Percentiles rank a stretch among this genome's conserved stretches.
Conservation (phyloP, 1,284 basidiomycete genomes). For the Salmacisia buchloeana region DNA sequence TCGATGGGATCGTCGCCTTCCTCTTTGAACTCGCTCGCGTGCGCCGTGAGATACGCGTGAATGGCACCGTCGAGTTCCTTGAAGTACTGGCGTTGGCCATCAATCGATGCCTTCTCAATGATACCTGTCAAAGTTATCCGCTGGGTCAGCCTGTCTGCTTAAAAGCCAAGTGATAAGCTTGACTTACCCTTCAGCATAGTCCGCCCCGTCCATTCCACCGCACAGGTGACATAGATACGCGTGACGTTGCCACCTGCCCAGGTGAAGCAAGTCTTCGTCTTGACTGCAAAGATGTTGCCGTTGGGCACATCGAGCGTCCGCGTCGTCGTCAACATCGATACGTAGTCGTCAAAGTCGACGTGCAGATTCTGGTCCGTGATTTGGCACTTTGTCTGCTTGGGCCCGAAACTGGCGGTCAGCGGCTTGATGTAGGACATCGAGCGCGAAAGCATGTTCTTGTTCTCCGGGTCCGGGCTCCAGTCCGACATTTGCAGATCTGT, state of each 20-base stretch:
- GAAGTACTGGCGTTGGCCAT: constrained; percentile 91
- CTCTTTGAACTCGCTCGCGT: constrained; percentile 80
- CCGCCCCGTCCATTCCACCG: constrained; percentile 91
- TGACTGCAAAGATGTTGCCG: constrained; percentile 83
- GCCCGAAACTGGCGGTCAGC: constrained; percentile 77
- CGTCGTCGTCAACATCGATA: constrained; percentile 80
- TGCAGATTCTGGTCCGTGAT: constrained; percentile 76
- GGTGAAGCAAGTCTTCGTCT: constrained; percentile 87
- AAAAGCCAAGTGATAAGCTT: background rate
- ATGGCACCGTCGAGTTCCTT: constrained; percentile 76
- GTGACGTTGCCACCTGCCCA: constrained; percentile 79
- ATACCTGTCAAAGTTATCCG: constrained; percentile 60
- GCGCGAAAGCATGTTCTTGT: constrained; percentile 65
- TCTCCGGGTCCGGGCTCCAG: constrained; percentile 55
- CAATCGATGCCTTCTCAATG: constrained; percentile 83
- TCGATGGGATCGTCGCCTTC: constrained; percentile 61
- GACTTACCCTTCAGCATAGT: constrained; percentile 85
- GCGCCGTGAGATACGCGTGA: constrained; percentile 69
- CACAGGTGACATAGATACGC: constrained; percentile 76
- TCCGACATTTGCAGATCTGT: constrained; percentile 39
- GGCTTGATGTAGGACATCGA: constrained; percentile 96
- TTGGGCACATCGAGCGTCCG: constrained; percentile 89
- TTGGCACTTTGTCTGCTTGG: constrained; percentile 90
- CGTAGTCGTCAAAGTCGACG: constrained; percentile 77
- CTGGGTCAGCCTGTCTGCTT: no score